Base-by-base conservation (phyloP, 192 early-diverging fungal species). In the Dissophora ornata region DNA sequence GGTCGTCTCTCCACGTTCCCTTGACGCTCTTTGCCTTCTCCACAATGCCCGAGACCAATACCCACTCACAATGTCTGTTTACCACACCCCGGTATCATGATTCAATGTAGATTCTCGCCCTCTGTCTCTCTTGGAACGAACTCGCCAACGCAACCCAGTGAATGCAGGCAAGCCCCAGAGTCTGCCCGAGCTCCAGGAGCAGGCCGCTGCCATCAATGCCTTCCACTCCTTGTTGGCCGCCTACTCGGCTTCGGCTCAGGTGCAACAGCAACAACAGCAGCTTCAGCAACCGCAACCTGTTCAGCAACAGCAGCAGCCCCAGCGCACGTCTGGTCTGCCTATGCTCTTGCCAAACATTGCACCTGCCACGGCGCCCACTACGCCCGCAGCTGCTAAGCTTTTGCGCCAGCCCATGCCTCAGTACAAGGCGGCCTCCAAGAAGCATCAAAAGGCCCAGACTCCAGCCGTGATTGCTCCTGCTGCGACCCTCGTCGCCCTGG, bases 331-430 rank as follows among this genome's bases (percentile, higher is more conserved):
- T 57, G 59, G 57, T 48, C 44, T 77, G 64, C 73, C 73, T 44
- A 41, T 77, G 73, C 73, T 77, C 73, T 47, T 67, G 73, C 73
- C 73, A 47, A 77, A 77, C 73, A 77, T 67, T 67, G 73, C 73
- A 26, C 73, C 73, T 77, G 73, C 73, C 73, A 77, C 73, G 73
- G 73, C 73, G 73, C 73, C 73, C 73, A 77, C 73, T 77, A 77
- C 73, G 73, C 73, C 73, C 73, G 73, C 73, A 77, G 73, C 73
- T 77, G 73, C 73, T 45, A 77, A 77, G 73, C 73, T 77, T 62
- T 77, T 77, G 73, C 73, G 73, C 48, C 73, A 77, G 73, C 50
- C 64, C n/a, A 46, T 67, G 73, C 64, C 73, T 24, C 73, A 67
- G 73, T 77, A 67, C 73, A 77, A 77, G 64, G 64, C 73, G 25